Evolutionary conservation across 345 rosid species (phyloP).

Genomic region (Citrus reticulata): DNA sequence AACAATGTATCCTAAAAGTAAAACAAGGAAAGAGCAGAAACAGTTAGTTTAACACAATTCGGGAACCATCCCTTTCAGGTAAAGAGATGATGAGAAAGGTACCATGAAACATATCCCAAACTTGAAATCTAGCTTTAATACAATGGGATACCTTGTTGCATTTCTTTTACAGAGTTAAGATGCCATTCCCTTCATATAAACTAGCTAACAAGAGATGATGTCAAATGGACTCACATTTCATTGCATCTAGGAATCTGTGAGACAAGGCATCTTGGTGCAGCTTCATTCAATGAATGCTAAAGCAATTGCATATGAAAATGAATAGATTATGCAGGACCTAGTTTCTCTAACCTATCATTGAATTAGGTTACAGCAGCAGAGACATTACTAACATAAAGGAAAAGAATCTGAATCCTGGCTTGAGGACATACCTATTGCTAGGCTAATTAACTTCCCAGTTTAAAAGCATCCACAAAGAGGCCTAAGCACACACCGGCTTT

Average conservation of each 20-base stretch:
- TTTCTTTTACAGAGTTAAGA: no score
- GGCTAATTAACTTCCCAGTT: slow-evolving; percentile 62
- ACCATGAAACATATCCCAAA: not conserved
- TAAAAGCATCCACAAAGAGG: slow-evolving; percentile 97
- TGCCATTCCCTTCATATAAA: not conserved
- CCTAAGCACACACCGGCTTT: slow-evolving; percentile 97
- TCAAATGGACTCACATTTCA: not conserved
- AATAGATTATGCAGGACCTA: not conserved
- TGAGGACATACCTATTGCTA: not conserved
- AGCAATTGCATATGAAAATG: not conserved
- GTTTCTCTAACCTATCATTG: not conserved
- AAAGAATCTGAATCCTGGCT: not conserved
- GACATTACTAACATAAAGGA: not conserved
- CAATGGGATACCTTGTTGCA: not conserved
- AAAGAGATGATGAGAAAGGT: not conserved
- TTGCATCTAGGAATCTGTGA: not conserved
- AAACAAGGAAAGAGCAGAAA: no score
- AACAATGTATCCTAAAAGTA: no score
- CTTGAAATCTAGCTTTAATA: not conserved
- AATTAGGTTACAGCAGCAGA: not conserved
- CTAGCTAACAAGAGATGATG: not conserved
- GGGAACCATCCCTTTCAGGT: not conserved
- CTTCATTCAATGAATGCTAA: not conserved
- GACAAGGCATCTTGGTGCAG: not conserved
- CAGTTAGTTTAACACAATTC: no score